Conservation (phyloP, 2,329 filamentous ascomycete species). For the Esteya vermicola region DNA sequence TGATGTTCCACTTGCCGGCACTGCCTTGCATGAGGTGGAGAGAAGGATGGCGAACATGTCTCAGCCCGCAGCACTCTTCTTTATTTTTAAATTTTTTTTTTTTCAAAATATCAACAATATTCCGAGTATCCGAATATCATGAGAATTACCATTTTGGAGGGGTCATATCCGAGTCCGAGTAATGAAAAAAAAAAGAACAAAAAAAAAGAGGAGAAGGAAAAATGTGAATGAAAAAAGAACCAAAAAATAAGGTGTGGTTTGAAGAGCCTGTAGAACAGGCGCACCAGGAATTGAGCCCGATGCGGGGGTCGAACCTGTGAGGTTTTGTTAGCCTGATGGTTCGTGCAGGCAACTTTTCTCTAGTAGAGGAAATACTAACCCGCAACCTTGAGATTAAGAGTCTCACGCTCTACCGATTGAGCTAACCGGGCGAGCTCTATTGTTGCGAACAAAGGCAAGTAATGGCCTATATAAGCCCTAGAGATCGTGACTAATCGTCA, state of each 20-base stretch:
- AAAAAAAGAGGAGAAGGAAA: neutral
- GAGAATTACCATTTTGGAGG: too few relatives aligned
- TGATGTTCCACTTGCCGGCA: too few relatives aligned
- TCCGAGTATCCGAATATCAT: too few relatives aligned
- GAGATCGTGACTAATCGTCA: neutral
- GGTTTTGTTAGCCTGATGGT: neutral
- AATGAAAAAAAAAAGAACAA: neutral
- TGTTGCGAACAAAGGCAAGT: neutral
- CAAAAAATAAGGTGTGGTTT: constrained; percentile 5
- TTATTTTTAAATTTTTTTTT: too few relatives aligned
- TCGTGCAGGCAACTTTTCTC: neutral
- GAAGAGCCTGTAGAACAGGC: constrained; percentile 6
- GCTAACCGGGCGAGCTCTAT: constrained; percentile 36
- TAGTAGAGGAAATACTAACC: constrained; percentile 6
- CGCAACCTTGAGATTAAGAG: constrained; percentile 36
- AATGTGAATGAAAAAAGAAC: neutral
- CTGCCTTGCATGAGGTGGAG: too few relatives aligned
- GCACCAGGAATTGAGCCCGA: constrained; percentile 28
- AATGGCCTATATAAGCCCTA: neutral
- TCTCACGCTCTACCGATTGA: constrained; percentile 63
- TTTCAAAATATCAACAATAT: too few relatives aligned
- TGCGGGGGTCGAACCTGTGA: constrained; percentile 26
- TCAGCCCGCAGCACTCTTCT: too few relatives aligned
- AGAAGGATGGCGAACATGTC: too few relatives aligned
- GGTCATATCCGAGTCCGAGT: too few relatives aligned